Evolutionary conservation across 2,329 filamentous ascomycete species (phyloP).

Genomic region (Lachnellula subtilissima): DNA sequence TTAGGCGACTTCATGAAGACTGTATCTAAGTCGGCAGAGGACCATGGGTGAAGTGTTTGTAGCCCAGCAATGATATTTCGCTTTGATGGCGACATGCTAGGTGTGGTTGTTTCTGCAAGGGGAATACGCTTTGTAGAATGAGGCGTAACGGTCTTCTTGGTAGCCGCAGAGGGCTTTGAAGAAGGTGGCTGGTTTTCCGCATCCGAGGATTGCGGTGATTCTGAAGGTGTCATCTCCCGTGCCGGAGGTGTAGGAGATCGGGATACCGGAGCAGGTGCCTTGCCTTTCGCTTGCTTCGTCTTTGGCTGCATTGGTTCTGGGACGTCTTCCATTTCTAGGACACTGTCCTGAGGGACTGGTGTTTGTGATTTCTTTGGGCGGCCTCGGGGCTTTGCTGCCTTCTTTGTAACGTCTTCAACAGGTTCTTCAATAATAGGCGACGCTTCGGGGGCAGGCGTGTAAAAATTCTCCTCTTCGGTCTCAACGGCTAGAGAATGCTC

Average conservation of each 20-base stretch:
- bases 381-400: constrained; percentile 15
- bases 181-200: constrained; percentile 76
- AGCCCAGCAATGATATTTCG: constrained; percentile 52
- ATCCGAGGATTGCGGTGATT: constrained; percentile 71
- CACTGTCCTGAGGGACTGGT: background rate
- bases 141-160: constrained; percentile 19
- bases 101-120: constrained; percentile 43
- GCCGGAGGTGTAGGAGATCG: constrained; percentile 44
- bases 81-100: constrained; percentile 57
- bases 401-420: constrained; percentile 8
- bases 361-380: constrained; percentile 11
- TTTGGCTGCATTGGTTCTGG: background rate
- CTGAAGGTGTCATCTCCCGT: constrained; percentile 56
- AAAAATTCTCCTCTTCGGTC: constrained; percentile 15
- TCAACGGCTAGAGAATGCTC: constrained; percentile 1
- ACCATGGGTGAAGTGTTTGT: constrained; percentile 60
- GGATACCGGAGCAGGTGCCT: constrained; percentile 8
- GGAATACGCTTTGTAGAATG: constrained; percentile 40
- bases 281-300: constrained; percentile 1
- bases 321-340: background rate
- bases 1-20: constrained; percentile 51
- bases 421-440: background rate
- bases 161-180: constrained; percentile 46
- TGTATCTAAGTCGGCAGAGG: constrained; percentile 68
- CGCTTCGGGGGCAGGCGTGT: constrained; percentile 9